phyloP scores from a whole-genome alignment of 2,329 filamentous ascomycete genomes.

The Cladosporium colombiae region DNA sequence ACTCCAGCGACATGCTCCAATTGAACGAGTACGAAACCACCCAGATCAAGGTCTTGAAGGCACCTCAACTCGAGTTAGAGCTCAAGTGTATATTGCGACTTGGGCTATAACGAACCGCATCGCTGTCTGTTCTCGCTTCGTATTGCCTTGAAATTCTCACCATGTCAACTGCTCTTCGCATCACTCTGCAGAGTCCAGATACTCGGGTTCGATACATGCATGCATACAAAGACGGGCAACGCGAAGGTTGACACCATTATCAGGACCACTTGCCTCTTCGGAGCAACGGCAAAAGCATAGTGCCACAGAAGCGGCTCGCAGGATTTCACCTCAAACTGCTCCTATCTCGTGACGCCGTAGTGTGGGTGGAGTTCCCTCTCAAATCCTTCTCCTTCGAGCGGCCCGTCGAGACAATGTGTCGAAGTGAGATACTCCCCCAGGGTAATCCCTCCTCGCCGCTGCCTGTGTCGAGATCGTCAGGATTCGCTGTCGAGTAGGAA shows the following conservation, averaged over 20 bases:
- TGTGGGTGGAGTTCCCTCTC: constrained; percentile 42
- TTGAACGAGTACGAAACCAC: background rate
- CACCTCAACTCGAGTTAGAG: background rate
- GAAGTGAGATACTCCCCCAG: constrained; percentile 70
- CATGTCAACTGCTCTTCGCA: background rate
- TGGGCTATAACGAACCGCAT: background rate
- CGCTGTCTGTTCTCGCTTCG: background rate
- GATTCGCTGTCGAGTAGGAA: constrained; percentile 63
- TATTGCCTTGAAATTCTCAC: background rate
- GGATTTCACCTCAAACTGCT: constrained; percentile 42
- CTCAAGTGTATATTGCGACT: background rate
- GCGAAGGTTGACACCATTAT: background rate
- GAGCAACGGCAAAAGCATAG: background rate
- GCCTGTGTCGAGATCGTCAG: constrained; percentile 54
- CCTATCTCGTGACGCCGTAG: constrained; percentile 40
- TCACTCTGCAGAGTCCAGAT: background rate
- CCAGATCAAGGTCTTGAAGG: background rate
- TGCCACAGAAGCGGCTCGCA: constrained; percentile 19
- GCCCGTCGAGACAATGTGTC: constrained; percentile 50
- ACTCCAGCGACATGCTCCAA: background rate
- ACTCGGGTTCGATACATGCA: background rate
- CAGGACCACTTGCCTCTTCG: background rate
- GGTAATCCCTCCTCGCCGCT: constrained; percentile 66
- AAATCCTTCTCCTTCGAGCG: constrained; percentile 48
- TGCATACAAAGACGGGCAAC: background rate